Conservation (phyloP, 352 stramenopile species). For the Globisporangium splendens region DNA sequence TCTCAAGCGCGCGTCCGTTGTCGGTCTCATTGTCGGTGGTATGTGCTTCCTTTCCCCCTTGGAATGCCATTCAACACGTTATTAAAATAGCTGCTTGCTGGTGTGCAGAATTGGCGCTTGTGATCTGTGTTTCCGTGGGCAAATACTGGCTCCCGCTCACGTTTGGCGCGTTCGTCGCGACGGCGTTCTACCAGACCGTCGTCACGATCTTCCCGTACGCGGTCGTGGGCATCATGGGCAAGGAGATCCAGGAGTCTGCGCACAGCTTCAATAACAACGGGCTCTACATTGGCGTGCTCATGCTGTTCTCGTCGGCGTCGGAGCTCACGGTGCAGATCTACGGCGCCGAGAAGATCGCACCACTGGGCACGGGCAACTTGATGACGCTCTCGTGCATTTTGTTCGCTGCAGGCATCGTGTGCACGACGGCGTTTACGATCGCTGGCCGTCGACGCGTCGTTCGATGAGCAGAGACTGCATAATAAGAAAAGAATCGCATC, state of each 20-base stretch:
- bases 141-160: constrained; percentile 39
- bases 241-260: constrained; percentile 61
- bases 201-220: constrained; percentile 73
- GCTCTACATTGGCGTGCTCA: constrained; percentile 70
- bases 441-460: neutral
- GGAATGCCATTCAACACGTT: neutral
- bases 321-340: constrained; percentile 75
- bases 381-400: constrained; percentile 58
- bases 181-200: constrained; percentile 60
- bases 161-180: constrained; percentile 51
- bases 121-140: constrained; percentile 49
- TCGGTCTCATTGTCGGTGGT: constrained; percentile 50
- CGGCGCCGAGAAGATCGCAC: constrained; percentile 58
- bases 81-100: neutral
- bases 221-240: constrained; percentile 78
- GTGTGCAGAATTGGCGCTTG: constrained; percentile 39
- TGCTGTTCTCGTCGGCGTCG: constrained; percentile 57
- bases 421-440: constrained; percentile 39
- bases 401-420: constrained; percentile 45
- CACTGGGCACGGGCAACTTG: constrained; percentile 56
- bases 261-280: constrained; percentile 75
- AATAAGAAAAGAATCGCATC: neutral
- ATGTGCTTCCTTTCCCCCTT: constrained; percentile 8
- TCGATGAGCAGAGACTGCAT: neutral
- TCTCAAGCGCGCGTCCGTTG: constrained; percentile 45